Evolutionary conservation across 768 basidiomycete genomes (phyloP), one percentile per base, ranked within the genome.

Genomic region (Naganishia vishniacii): DNA sequence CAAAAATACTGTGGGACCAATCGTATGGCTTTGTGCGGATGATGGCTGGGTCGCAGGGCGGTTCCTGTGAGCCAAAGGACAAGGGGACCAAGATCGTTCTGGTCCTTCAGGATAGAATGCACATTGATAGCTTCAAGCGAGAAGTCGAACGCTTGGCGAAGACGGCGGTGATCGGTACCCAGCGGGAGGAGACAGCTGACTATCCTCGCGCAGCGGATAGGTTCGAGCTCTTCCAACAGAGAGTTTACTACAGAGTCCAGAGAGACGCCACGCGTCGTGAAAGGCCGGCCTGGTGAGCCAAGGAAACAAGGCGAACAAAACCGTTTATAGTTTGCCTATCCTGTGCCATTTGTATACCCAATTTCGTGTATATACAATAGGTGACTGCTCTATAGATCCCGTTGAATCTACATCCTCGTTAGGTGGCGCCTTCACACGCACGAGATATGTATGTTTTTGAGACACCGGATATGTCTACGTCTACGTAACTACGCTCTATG

Each of bases 1-100:
- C 63, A 13, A 44, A 13, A 8, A 59, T 64, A 51, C 18, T 64
- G 41, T 64, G 41, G 13, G 63, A 64, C 37, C 63, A 32, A 13
- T 34, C 31, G 8, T 51, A 56, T 31, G 63, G 63, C 31, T 64
- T 64, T 58, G 31, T 49, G 5, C 51, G 31, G 0, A 64, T 64
- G 53, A 64, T 64, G 51, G 29, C 41, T 20, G 53, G 47, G 9
- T 25, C 44, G 8, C 34, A 64, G 13, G 31, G 29, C 2, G n/a
- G 45, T 41, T 20, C 12, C 3, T 2, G 28, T n/a, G 20, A 25
- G 25, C 12, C 26, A 41, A 37, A 45, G 15, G 59, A 31, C 13
- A 29, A 11, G 7, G 31, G 42, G 15, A 60, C 42, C 18, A 42
- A 16, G 23, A 46, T 45, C 18, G 37, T 47, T 23, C 41, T 45